Conservation (phyloP, 306 rosid genomes). For the Corylus americana region DNA sequence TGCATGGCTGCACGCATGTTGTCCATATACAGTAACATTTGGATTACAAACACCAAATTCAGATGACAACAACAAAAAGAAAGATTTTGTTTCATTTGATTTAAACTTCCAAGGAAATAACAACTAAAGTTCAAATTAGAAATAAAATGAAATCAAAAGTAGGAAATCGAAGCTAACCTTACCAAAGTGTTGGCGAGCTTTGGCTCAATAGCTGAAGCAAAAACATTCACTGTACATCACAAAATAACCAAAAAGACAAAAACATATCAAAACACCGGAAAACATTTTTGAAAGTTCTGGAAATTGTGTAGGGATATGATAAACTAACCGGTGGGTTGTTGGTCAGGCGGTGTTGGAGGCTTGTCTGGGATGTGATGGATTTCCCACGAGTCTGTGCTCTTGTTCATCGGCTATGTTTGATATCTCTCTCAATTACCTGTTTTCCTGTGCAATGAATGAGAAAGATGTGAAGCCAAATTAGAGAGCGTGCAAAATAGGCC, state of each 20-base stretch:
- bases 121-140: not conserved
- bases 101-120: not conserved
- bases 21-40: not conserved
- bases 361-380: conserved; percentile 69
- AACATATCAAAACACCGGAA: not conserved
- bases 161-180: conserved; percentile 44
- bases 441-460: too few species aligned
- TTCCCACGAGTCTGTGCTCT: conserved; percentile 29
- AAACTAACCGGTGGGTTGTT: conserved; percentile 68
- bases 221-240: conserved; percentile 43
- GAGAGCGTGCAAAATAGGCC: too few species aligned
- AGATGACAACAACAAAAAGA: not conserved
- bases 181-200: conserved; percentile 70
- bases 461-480: too few species aligned
- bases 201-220: conserved; percentile 68
- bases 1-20: not conserved
- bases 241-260: not conserved
- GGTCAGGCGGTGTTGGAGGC: conserved; percentile 50
- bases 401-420: not conserved
- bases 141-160: not conserved
- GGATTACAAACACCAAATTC: not conserved
- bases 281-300: not conserved
- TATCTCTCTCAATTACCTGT: not conserved
- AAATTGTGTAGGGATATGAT: not conserved
- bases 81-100: too few species aligned